A percentile compares a stretch with the other conserved stretches of the same genome.
phyloP scores from a whole-genome alignment of 2,329 filamentous ascomycete genomes.

The Fusarium napiforme region DNA sequence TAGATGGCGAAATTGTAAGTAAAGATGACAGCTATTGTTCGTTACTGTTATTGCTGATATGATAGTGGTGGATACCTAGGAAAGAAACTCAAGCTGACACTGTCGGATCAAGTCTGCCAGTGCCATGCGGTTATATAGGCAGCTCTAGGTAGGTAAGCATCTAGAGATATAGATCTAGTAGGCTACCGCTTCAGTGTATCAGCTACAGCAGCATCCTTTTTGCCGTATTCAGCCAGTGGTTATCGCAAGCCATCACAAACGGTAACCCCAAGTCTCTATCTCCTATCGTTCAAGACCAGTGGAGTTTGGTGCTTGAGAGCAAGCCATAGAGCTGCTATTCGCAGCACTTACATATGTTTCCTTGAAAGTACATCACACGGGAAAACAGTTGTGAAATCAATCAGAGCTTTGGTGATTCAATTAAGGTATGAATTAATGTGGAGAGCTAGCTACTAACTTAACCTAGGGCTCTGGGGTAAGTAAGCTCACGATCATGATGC shows the following conservation, averaged over 20 bases:
- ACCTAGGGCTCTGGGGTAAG: neutral
- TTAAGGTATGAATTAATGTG: neutral
- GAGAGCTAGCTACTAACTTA: neutral
- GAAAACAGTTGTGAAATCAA: neutral
- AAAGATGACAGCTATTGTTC: neutral
- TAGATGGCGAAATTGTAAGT: neutral
- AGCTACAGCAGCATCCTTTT: neutral
- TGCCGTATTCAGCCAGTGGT: neutral
- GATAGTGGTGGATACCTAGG: neutral
- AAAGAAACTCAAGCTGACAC: conserved; percentile 1
- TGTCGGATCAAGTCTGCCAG: neutral
- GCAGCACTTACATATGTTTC: neutral
- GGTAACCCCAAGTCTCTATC: neutral
- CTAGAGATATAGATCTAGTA: neutral
- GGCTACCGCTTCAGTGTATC: neutral
- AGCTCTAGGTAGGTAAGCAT: neutral
- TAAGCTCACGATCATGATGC: neutral
- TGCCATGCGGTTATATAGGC: neutral
- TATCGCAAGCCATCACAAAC: neutral
- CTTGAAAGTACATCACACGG: neutral
- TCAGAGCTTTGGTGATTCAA: neutral
- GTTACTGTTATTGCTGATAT: neutral
- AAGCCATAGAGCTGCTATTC: neutral
- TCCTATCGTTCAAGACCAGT: neutral
- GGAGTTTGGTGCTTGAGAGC: neutral